A percentile compares a stretch with the other conserved stretches of the same genome.
These are phyloP conservation scores for Fragaria vesca DNA, from an alignment of 306 rosid genomes.

Conservation along the genomic window DNA sequence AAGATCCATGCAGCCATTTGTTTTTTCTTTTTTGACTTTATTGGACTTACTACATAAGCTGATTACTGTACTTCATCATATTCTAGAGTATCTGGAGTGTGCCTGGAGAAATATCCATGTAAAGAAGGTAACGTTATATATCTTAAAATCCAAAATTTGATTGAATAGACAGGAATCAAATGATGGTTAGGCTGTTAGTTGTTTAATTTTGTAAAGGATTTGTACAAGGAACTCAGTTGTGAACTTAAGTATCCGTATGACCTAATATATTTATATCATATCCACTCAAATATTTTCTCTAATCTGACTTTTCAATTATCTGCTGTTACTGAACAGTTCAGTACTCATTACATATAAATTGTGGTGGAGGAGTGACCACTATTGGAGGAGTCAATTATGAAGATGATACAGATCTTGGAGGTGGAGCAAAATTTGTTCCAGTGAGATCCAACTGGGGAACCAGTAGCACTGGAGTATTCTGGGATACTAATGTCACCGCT, in stretches of 20 bases:
- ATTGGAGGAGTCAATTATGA: constrained; percentile 29
- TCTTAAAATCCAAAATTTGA: too few relatives aligned
- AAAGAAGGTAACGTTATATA: constrained; percentile 13
- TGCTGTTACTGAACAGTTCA: constrained; percentile 3
- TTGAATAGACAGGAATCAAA: too few relatives aligned
- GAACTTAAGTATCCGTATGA: background rate
- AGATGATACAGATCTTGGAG: constrained; percentile 28
- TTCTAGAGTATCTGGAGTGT: background rate
- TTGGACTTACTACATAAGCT: background rate
- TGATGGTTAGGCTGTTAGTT: background rate
- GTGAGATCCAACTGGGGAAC: constrained; percentile 37
- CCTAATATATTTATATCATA: background rate
- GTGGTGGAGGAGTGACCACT: constrained; percentile 53
- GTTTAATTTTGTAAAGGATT: too few relatives aligned
- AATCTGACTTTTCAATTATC: background rate
- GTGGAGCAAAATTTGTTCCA: background rate
- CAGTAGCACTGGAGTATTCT: constrained; percentile 52
- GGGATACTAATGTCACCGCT: constrained; percentile 20
- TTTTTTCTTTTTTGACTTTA: too few relatives aligned
- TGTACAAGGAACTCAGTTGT: background rate
- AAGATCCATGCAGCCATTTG: too few relatives aligned
- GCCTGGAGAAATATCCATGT: background rate
- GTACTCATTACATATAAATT: constrained; percentile 47
- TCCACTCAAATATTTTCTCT: background rate
- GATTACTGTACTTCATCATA: background rate